A percentile compares a stretch with the other conserved stretches of the same genome.
These are phyloP conservation scores for Cryptosporidium muris DNA, from an alignment of 169 alveolate species.

Conservation along the genomic window DNA sequence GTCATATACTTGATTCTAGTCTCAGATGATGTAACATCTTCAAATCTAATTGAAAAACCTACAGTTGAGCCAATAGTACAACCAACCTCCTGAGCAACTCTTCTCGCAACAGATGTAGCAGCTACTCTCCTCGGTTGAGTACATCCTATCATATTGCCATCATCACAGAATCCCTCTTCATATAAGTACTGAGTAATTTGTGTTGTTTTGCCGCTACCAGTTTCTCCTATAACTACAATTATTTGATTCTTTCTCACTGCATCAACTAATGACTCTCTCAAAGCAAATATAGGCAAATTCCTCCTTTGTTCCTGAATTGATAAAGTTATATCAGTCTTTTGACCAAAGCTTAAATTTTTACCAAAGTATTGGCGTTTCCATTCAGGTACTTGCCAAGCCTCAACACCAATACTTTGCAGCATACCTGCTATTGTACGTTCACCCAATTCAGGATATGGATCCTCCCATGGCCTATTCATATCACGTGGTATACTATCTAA, in stretches of 20 bases:
- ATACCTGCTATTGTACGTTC: constrained; percentile 86
- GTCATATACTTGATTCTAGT: constrained; percentile 99
- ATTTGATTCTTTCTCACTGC: constrained; percentile 90
- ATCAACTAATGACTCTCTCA: constrained; percentile 89
- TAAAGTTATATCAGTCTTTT: constrained; percentile 72
- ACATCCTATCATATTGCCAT: constrained; percentile 92
- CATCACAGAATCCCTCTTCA: constrained; percentile 90
- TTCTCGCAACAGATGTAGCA: constrained; percentile 95
- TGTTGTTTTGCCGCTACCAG: constrained; percentile 99
- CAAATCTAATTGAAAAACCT: constrained; percentile 96
- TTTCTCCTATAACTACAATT: constrained; percentile 98
- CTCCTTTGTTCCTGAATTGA: constrained; percentile 92
- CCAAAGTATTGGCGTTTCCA: constrained; percentile 87
- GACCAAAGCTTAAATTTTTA: constrained; percentile 80
- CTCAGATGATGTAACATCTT: constrained; percentile 94
- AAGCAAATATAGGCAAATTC: constrained; percentile 93
- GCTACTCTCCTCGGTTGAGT: constrained; percentile 99
- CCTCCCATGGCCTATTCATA: constrained; percentile 88
- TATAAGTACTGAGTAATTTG: constrained; percentile 95
- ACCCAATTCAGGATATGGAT: constrained; percentile 90
- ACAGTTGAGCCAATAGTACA: constrained; percentile 97
- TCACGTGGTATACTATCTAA: constrained; percentile 88
- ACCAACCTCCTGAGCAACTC: constrained; percentile 98
- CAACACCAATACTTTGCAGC: constrained; percentile 76
- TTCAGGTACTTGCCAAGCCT: constrained; percentile 86